A percentile compares a stretch with the other conserved stretches of the same genome.
phyloP scores from a whole-genome alignment of 1,139 yeast species.

The Geotrichum klebahnii region DNA sequence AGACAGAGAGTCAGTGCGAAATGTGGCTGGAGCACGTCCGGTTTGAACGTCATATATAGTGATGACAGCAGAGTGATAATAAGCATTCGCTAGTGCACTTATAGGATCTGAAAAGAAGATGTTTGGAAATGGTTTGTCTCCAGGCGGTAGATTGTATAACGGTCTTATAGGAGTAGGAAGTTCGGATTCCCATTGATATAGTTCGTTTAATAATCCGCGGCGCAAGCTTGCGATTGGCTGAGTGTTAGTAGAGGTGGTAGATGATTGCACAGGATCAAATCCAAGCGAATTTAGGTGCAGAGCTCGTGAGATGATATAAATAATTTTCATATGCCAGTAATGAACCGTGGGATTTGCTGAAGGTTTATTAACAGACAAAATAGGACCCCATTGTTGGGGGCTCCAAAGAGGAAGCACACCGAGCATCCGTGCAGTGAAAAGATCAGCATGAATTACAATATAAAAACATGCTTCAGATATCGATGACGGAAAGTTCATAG shows the following conservation, averaged over 20 bases:
- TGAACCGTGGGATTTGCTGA: conserved; percentile 2
- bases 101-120: conserved; percentile 14
- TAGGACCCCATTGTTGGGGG: conserved; percentile 18
- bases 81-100: conserved; percentile 13
- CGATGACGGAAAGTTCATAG: conserved; percentile 12
- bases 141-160: conserved; percentile 1
- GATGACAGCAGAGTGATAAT: conserved; percentile 14
- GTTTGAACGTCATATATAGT: conserved; percentile 11
- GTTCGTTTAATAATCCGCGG: conserved; percentile 7
- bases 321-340: conserved; percentile 6
- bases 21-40: conserved; percentile 8
- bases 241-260: background rate
- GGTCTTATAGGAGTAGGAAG: conserved; percentile 14
- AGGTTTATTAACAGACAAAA: conserved; percentile 4
- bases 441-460: conserved; percentile 12
- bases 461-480: conserved; percentile 20
- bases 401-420: conserved; percentile 16
- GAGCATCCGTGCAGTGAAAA: conserved; percentile 11
- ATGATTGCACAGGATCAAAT: conserved; percentile 13
- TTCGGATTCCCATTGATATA: conserved; percentile 11
- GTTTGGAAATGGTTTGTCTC: conserved; percentile 14
- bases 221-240: conserved; percentile 2
- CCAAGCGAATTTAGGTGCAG: conserved; percentile 14
- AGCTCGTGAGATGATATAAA: conserved; percentile 15
- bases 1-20: background rate